phyloP scores from a whole-genome alignment of 2,329 filamentous ascomycete genomes.

The Trichoderma brevicompactum region DNA sequence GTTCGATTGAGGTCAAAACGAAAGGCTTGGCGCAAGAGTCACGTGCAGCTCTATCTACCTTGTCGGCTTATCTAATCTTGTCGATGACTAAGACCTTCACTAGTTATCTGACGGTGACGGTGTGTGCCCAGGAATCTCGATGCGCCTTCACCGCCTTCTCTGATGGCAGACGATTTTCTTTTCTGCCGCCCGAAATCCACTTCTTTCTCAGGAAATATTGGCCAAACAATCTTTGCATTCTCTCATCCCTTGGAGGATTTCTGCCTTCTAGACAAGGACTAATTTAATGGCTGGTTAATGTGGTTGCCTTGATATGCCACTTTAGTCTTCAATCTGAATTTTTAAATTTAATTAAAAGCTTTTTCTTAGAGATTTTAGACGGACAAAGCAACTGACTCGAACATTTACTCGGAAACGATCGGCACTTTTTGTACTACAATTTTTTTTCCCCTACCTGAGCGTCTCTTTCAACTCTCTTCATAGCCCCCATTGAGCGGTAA shows the following conservation, averaged over 20 bases:
- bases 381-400: not conserved
- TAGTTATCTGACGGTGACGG: no score
- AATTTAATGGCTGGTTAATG: not conserved
- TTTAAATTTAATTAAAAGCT: not conserved
- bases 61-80: not conserved
- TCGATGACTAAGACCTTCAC: no score
- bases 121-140: constrained; percentile 8
- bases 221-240: constrained; percentile 26
- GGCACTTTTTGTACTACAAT: not conserved
- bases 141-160: constrained; percentile 37
- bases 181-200: constrained; percentile 35
- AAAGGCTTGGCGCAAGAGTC: constrained; percentile 34
- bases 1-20: constrained; percentile 41
- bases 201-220: constrained; percentile 23
- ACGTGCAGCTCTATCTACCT: constrained; percentile 30
- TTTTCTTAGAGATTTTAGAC: not conserved
- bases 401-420: not conserved
- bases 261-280: not conserved
- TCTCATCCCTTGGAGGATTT: constrained; percentile 15
- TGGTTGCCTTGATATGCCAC: not conserved
- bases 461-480: not conserved
- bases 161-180: constrained; percentile 32
- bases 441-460: not conserved
- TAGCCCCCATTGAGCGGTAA: not conserved
- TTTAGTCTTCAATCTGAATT: not conserved